These are phyloP conservation scores for Pouteria glomerata DNA, from an alignment of 148 eudicot genomes.

Conservation along the genomic window DNA sequence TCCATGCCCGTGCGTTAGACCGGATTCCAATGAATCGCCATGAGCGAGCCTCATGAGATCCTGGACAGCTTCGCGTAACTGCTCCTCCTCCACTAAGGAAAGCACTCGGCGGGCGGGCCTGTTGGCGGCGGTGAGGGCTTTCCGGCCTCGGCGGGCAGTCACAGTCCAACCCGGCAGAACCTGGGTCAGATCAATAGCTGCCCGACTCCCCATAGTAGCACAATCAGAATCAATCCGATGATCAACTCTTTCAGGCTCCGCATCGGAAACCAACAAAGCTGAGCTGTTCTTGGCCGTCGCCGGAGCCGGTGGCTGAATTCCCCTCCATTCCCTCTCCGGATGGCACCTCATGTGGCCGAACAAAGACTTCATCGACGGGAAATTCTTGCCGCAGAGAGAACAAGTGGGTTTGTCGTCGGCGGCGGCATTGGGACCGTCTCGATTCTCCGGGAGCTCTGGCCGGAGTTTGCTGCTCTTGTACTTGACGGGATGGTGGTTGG, in stretches of 20 bases:
- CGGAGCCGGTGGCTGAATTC: constrained; percentile 38
- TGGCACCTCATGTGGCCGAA: constrained; percentile 73
- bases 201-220: not conserved
- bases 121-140: not conserved
- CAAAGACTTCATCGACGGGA: constrained; percentile 39
- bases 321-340: constrained; percentile 40
- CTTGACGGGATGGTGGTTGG: not conserved
- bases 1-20: not conserved
- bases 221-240: not conserved
- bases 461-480: not conserved
- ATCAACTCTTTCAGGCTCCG: not conserved
- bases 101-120: not conserved
- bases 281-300: constrained; percentile 3
- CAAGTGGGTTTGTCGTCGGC: constrained; percentile 7
- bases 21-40: constrained; percentile 15
- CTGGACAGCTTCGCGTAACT: constrained; percentile 15
- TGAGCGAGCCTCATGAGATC: constrained; percentile 21
- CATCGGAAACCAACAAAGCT: constrained; percentile 9
- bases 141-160: constrained; percentile 30
- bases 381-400: constrained; percentile 24
- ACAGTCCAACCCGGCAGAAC: constrained; percentile 24
- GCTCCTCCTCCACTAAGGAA: constrained; percentile 13
- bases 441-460: not conserved
- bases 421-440: not conserved
- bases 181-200: not conserved